A percentile compares a stretch with the other conserved stretches of the same genome.
Evolutionary conservation across 1,284 basidiomycete genomes (phyloP).

Genomic region (Leccinum subrobustum): DNA sequence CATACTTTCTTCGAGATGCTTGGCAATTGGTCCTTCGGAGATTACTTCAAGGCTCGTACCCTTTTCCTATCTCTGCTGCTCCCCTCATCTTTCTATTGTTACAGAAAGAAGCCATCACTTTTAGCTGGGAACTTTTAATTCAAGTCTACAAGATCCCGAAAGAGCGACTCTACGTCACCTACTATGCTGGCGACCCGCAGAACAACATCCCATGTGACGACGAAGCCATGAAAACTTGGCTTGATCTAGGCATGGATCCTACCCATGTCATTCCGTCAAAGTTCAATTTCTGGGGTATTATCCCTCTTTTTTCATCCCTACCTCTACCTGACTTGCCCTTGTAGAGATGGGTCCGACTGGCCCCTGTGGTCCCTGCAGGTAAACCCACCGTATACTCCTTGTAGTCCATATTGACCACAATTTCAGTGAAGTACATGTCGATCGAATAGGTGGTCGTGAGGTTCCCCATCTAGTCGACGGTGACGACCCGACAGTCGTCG

Average conservation of each 20-base stretch:
- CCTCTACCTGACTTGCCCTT: constrained; percentile 3
- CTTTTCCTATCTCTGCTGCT: background rate
- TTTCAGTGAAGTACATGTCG: constrained; percentile 90
- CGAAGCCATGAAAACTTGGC: constrained; percentile 88
- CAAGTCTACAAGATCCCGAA: constrained; percentile 84
- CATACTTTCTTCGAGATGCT: constrained; percentile 99
- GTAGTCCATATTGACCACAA: background rate
- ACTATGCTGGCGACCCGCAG: constrained; percentile 92
- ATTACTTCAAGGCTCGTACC: constrained; percentile 90
- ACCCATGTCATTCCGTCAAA: constrained; percentile 93
- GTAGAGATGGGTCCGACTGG: constrained; percentile 98
- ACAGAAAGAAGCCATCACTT: constrained; percentile 88
- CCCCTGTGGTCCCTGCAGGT: constrained; percentile 96
- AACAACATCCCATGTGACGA: constrained; percentile 87
- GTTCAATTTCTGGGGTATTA: constrained; percentile 98
- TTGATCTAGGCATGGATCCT: constrained; percentile 82
- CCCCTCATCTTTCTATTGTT: constrained; percentile 1
- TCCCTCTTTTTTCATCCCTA: constrained; percentile 75
- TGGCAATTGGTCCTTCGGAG: constrained; percentile 99
- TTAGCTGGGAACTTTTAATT: constrained; percentile 95
- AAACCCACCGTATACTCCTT: constrained; percentile 9
- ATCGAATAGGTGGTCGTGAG: constrained; percentile 93
- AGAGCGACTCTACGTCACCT: constrained; percentile 95
- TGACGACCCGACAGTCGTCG: constrained; percentile 94
- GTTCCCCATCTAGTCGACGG: constrained; percentile 91